A percentile compares a stretch with the other conserved stretches of the same genome.
Conservation (phyloP, 371 early-diverging fungal genomes). For the Mucor indicus region DNA sequence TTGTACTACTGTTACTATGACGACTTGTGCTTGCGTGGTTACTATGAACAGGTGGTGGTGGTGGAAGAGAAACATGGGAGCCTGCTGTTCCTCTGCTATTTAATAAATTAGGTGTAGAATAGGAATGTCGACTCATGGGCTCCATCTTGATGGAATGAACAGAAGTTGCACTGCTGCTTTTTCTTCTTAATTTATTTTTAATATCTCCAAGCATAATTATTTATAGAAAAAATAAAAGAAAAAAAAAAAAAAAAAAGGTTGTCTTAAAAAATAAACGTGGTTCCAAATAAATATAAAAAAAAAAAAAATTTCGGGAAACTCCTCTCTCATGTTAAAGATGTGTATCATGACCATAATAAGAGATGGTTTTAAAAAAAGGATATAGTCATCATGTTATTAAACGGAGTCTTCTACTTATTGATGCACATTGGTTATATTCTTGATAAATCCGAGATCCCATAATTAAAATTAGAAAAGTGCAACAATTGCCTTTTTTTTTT, state of each 20-base stretch:
- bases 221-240: not conserved
- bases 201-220: constrained; percentile 6
- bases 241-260: not conserved
- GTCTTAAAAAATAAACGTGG: not conserved
- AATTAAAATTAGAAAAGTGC: not conserved
- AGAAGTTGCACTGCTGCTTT: no score
- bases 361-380: no score
- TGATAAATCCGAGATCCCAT: no score
- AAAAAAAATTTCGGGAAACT: not conserved
- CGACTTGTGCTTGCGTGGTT: not conserved
- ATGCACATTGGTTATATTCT: no score
- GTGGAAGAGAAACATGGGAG: not conserved
- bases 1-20: not conserved
- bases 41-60: not conserved
- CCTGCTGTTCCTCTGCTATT: not conserved
- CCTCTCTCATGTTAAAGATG: no score
- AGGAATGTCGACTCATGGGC: not conserved
- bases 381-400: no score
- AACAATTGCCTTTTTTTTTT: not conserved
- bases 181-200: constrained; percentile 16
- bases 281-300: not conserved
- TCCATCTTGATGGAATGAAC: constrained; percentile 3
- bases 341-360: no score
- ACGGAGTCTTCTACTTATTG: no score
- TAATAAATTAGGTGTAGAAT: no score